Conservation (phyloP, 2,329 filamentous ascomycete genomes). For the Hypoxylon sp. region DNA sequence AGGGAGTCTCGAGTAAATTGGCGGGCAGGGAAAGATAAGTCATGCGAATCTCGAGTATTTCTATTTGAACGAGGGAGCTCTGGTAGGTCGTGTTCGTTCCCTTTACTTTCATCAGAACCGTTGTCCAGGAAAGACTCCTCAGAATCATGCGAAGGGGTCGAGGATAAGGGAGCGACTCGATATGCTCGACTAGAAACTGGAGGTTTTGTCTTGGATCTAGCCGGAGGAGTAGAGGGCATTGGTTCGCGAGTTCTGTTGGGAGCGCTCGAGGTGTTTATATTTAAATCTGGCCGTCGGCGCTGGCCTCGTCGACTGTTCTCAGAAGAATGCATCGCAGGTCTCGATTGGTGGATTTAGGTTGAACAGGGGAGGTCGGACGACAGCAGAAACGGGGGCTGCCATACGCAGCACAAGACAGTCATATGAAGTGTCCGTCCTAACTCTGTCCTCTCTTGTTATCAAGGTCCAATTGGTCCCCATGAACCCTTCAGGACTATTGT, state of each 20-base stretch:
- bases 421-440: constrained; percentile 21
- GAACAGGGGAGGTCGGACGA: constrained; percentile 45
- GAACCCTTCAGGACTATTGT: background rate
- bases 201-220: constrained; percentile 53
- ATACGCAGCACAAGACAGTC: constrained; percentile 45
- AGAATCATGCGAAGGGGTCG: constrained; percentile 48
- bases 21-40: constrained; percentile 83
- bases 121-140: constrained; percentile 54
- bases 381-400: constrained; percentile 45
- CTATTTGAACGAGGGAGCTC: constrained; percentile 50
- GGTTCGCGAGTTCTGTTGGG: constrained; percentile 44
- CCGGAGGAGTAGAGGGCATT: constrained; percentile 53
- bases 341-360: constrained; percentile 39
- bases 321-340: constrained; percentile 50
- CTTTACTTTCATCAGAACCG: constrained; percentile 51
- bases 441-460: constrained; percentile 4
- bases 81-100: constrained; percentile 51
- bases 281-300: constrained; percentile 57
- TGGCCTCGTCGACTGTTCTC: constrained; percentile 50
- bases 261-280: constrained; percentile 54
- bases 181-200: constrained; percentile 55
- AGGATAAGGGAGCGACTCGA: constrained; percentile 47
- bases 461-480: constrained; percentile 8
- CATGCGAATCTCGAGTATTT: constrained; percentile 78
- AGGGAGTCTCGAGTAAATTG: constrained; percentile 89